Conservation (phyloP, 768 basidiomycete genomes). For the Auriculariales sp. region DNA sequence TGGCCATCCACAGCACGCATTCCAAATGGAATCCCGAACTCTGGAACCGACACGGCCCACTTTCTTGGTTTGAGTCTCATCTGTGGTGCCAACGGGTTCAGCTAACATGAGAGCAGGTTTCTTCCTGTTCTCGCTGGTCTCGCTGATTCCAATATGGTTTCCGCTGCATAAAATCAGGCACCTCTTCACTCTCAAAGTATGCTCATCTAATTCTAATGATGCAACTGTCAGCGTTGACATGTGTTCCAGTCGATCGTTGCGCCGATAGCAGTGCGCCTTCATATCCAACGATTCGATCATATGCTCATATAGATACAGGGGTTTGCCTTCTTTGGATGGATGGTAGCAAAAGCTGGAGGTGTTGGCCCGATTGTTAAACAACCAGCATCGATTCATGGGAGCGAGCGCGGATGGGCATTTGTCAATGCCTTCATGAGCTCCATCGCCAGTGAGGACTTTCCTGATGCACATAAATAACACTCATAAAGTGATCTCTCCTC, state of each 20-base stretch:
- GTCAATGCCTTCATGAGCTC: constrained; percentile 58
- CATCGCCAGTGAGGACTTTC: constrained; percentile 55
- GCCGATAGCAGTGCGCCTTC: too few species aligned
- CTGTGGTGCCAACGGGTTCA: constrained; percentile 60
- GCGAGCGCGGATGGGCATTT: constrained; percentile 63
- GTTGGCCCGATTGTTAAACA: constrained; percentile 62
- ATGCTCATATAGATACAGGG: too few species aligned
- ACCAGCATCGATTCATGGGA: constrained; percentile 47
- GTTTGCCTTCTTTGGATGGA: constrained; percentile 63
- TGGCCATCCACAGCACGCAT: constrained; percentile 49
- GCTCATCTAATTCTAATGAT: too few species aligned
- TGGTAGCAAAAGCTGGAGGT: constrained; percentile 61
- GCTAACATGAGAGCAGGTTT: constrained; percentile 64
- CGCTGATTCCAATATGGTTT: constrained; percentile 68
- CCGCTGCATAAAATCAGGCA: constrained; percentile 72
- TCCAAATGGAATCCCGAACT: constrained; percentile 35
- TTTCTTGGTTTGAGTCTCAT: constrained; percentile 34
- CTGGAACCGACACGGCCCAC: background rate
- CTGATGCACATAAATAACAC: background rate
- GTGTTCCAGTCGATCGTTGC: constrained; percentile 59
- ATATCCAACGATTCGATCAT: too few species aligned
- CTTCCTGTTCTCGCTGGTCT: constrained; percentile 77
- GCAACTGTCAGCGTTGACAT: too few species aligned
- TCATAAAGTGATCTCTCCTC: background rate
- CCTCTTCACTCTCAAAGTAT: constrained; percentile 69